These are phyloP conservation scores for Populus ilicifolia DNA, from an alignment of 345 rosid genomes.

Conservation along the genomic window DNA sequence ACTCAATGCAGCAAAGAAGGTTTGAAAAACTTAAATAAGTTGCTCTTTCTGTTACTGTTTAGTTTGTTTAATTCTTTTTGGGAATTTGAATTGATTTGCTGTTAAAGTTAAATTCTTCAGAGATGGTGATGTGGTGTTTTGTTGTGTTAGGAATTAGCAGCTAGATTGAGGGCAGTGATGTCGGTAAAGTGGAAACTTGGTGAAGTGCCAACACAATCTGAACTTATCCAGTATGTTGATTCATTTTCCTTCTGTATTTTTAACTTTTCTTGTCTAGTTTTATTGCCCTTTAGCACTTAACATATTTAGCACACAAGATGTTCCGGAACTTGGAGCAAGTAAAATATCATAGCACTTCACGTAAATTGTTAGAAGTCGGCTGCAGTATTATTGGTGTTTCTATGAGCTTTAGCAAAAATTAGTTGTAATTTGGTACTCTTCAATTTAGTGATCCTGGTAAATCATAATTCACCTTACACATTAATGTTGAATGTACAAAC, in stretches of 20 bases:
- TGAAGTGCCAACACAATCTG: slow-evolving; percentile 68
- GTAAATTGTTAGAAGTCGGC: no score
- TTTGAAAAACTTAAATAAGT: not conserved
- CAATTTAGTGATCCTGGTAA: not conserved
- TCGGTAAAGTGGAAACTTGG: slow-evolving; percentile 59
- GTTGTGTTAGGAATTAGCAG: slow-evolving; percentile 59
- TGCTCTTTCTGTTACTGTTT: no score
- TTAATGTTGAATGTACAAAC: not conserved
- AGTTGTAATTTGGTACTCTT: not conserved
- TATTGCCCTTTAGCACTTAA: not conserved
- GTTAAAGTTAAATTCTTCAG: not conserved
- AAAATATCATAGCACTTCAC: not conserved
- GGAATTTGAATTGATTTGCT: no score
- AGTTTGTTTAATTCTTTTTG: no score
- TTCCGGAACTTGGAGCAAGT: not conserved
- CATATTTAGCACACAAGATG: not conserved
- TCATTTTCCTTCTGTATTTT: not conserved
- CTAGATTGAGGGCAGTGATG: slow-evolving; percentile 45
- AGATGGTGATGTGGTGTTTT: not conserved
- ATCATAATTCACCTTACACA: not conserved
- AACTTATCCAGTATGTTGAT: slow-evolving; percentile 68
- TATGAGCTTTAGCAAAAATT: no score
- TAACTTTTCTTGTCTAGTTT: not conserved
- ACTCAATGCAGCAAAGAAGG: slow-evolving; percentile 62
- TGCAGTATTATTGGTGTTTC: no score